phyloP scores from a whole-genome alignment of 179 eudicot species.

The Sideroxylon spinosum region DNA sequence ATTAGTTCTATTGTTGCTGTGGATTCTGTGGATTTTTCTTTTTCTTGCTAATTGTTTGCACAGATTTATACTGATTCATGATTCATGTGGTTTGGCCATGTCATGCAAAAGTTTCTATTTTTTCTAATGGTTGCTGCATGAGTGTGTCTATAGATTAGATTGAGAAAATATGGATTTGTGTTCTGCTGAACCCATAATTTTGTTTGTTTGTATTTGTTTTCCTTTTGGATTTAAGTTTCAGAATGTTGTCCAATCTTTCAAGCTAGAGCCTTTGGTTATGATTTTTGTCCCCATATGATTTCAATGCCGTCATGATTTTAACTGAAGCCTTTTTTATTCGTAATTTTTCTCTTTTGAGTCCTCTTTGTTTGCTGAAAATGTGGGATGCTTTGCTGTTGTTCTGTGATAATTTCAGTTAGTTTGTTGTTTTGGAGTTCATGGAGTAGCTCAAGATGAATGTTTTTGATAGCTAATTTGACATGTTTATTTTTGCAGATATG shows the following conservation, averaged over 20 bases:
- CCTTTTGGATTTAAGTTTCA: not conserved
- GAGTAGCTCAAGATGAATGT: not conserved
- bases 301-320: constrained; percentile 12
- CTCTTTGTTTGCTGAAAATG: not conserved
- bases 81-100: not conserved
- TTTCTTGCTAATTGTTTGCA: not conserved
- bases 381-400: not conserved
- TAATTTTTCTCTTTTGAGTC: not conserved
- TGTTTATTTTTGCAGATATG: constrained; percentile 26
- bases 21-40: not conserved
- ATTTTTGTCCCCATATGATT: not conserved
- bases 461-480: not conserved
- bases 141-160: not conserved
- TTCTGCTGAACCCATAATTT: constrained; percentile 1
- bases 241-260: not conserved
- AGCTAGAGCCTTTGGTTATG: not conserved
- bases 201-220: not conserved
- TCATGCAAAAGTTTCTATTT: not conserved
- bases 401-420: not conserved
- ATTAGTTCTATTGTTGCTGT: not conserved
- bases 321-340: not conserved
- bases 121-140: constrained; percentile 13
- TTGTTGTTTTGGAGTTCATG: not conserved
- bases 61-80: not conserved
- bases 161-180: not conserved